A percentile compares a stretch with the other conserved stretches of the same genome.
phyloP scores from a whole-genome alignment of 768 basidiomycete genomes.

The Suillus discolor region DNA sequence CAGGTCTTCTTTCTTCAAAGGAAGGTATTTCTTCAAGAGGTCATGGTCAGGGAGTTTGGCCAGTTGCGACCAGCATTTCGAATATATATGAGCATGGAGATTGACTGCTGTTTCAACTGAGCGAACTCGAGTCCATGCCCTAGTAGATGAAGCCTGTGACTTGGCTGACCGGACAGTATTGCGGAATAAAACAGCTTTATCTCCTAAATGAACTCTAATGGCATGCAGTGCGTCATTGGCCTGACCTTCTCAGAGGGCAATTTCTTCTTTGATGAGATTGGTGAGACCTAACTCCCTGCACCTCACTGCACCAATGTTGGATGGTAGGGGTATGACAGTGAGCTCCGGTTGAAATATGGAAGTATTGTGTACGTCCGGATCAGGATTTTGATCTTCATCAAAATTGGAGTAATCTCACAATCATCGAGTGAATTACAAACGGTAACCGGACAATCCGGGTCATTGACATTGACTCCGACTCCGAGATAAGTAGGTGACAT shows the following conservation, averaged over 20 bases:
- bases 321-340: conserved; percentile 2
- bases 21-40: conserved; percentile 2
- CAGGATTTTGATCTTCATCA: background rate
- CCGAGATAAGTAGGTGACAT: background rate
- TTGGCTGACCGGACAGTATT: conserved; percentile 4
- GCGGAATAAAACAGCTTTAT: conserved; percentile 15
- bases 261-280: conserved; percentile 11
- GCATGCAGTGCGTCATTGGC: conserved; percentile 21
- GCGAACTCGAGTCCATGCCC: conserved; percentile 7
- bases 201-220: conserved; percentile 7
- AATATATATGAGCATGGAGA: conserved; percentile 9
- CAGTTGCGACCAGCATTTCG: background rate
- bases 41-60: background rate
- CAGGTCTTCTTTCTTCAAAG: conserved; percentile 5
- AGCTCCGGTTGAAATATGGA: background rate
- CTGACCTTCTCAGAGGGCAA: conserved; percentile 12
- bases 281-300: background rate
- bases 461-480: background rate
- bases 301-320: background rate
- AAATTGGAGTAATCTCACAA: background rate
- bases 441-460: background rate
- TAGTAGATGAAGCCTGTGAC: background rate
- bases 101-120: background rate
- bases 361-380: background rate
- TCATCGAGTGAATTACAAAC: background rate